Base-by-base conservation (phyloP, 2,329 filamentous ascomycete genomes). In the Alternaria metachromatica region DNA sequence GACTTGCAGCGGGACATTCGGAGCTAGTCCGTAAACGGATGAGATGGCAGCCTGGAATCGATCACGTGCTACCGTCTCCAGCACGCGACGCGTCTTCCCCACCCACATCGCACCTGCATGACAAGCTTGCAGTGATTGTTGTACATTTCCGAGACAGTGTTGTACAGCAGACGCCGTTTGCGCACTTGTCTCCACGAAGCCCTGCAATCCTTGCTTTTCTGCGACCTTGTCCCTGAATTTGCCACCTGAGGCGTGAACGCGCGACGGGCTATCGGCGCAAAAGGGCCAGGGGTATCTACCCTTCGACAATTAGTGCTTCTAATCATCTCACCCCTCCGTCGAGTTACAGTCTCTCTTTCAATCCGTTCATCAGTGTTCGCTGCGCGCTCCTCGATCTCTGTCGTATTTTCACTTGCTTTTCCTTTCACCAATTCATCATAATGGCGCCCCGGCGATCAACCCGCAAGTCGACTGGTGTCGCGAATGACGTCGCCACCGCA, bases 391-490 rank as follows among this genome's bases (percentile, higher is more conserved):
- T 46, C 26, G 20, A 49, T 57, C 37, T 55, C 41, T 45, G 9
- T 28, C 43, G 21, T n/a, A 49, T 20, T 30, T 30, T 50, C 44
- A 46, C 33, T 48, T 37, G 46, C 33, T 43, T 55, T 56, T 58
- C 43, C 20, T 60, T 30, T 26, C 49, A 37, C 49, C 20, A 58
- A 41, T 44, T 25, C 20, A 58, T 25, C 46, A 63, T 58, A 65
- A 75, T 76, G 71, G 67, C 68, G 58, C 69, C 65, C 21, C 70
- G 71, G 58, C 73, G 73, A 53, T 73, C 72, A 48, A 70, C 66
- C 56, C 71, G 73, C 55, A 72, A 69, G 60, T 74, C 73, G 55
- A 61, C 56, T 45, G 45, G 44, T 57, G 37, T 61, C 26, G 55
- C 60, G 23, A 56, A 58, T 25, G 63, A 68, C 21, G 57, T 54